A percentile compares a stretch with the other conserved stretches of the same genome.
Evolutionary conservation across 768 basidiomycete genomes (phyloP).

Genomic region (Collybiopsis luxurians): DNA sequence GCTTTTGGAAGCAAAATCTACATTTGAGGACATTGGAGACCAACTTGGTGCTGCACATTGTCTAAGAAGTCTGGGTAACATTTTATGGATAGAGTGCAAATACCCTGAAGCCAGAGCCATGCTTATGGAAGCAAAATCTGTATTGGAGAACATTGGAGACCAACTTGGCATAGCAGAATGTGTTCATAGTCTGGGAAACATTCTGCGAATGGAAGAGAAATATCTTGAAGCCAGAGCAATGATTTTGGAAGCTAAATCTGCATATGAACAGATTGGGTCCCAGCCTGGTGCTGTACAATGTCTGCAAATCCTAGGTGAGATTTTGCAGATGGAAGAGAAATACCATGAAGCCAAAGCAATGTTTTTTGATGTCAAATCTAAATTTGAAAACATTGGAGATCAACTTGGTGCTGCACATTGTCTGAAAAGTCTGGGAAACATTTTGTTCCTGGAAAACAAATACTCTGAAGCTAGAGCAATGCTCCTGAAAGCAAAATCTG

Average conservation of each 20-base stretch:
- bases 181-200: not conserved
- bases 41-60: slow-evolving; percentile 4
- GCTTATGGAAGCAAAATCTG: not conserved
- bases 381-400: no score
- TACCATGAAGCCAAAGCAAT: no score
- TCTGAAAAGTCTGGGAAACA: no score
- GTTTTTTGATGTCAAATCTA: no score
- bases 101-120: slow-evolving; percentile 4
- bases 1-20: not conserved
- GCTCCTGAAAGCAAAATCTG: not conserved
- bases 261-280: not conserved
- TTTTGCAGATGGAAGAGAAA: not conserved
- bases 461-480: slow-evolving; percentile 2
- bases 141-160: not conserved
- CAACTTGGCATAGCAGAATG: not conserved
- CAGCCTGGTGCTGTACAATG: slow-evolving; percentile 4
- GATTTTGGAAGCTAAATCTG: not conserved
- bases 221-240: not conserved
- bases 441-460: not conserved
- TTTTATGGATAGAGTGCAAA: not conserved
- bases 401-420: no score
- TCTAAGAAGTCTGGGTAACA: slow-evolving; percentile 2
- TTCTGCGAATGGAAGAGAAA: not conserved
- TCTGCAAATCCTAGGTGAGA: slow-evolving; percentile 3
- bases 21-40: not conserved